These are phyloP conservation scores for Nematocida minor DNA, from an alignment of 371 early-diverging fungal genomes.

Conservation along the genomic window DNA sequence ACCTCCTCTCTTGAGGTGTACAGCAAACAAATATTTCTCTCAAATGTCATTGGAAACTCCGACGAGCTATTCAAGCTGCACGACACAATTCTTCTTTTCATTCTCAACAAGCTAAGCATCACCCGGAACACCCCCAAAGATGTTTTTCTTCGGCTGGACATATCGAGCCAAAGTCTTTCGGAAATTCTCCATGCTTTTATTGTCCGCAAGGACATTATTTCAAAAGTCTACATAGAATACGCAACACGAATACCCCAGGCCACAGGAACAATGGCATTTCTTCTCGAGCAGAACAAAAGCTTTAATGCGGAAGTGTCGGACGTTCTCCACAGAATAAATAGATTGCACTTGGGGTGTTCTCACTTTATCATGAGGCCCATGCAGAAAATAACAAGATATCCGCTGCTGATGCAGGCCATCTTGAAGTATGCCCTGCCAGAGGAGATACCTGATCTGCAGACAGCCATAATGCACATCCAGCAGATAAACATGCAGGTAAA, in stretches of 20 bases:
- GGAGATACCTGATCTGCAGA: slow-evolving; percentile 18
- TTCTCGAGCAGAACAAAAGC: slow-evolving; percentile 35
- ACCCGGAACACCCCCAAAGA: neutral
- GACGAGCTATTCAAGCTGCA: slow-evolving; percentile 21
- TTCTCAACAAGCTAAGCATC: neutral
- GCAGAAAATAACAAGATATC: slow-evolving; percentile 60
- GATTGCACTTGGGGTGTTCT: slow-evolving; percentile 56
- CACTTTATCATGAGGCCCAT: slow-evolving; percentile 63
- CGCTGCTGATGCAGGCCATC: slow-evolving; percentile 60
- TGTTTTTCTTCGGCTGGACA: neutral
- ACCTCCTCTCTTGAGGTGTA: neutral
- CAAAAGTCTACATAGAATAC: slow-evolving; percentile 8
- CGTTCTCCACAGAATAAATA: slow-evolving; percentile 48
- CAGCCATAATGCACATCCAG: slow-evolving; percentile 39
- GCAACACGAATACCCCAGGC: slow-evolving; percentile 30
- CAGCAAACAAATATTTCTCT: slow-evolving; percentile 24
- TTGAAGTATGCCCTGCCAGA: slow-evolving; percentile 55
- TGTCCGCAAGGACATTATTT: neutral
- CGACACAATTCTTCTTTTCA: neutral
- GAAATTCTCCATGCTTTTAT: neutral
- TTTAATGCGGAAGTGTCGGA: slow-evolving; percentile 53
- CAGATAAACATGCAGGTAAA: slow-evolving; percentile 49
- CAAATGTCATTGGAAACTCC: slow-evolving; percentile 20
- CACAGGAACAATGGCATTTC: neutral
- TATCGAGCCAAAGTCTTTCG: neutral